Evolutionary conservation across 1,284 basidiomycete species (phyloP), one percentile per base, ranked within the genome.

Genomic region (Sporisorium reilianum): DNA sequence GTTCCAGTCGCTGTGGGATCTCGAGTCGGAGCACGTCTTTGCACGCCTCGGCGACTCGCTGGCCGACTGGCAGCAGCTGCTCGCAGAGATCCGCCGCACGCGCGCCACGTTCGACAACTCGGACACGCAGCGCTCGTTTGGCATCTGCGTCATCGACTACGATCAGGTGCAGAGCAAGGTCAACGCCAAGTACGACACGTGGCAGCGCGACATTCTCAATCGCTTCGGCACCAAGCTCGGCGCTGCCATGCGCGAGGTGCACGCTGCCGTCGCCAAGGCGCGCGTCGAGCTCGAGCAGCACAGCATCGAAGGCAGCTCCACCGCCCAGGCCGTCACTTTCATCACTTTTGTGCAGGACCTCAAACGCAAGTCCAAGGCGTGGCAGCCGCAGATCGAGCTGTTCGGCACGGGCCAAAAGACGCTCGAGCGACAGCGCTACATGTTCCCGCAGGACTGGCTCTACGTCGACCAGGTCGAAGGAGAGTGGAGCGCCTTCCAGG

Each of bases 331-430:
- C 83, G 97, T 99, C 76, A 92, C 93, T 0, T 97, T 99, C 86
- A 98, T 99, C 86, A 99, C 97, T 25, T 97, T 97, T 84, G 95
- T 99, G 0, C 96, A 99, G 86, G 95, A 98, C 87, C 90, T 99
- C 78, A 98, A 98, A 88, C 91, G 92, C 84, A 97, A 95, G 88
- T 93, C 94, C 63, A 93, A 94, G 86, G 89, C 90, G 89, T 99
- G 97, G 97, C 91, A 90, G n/a, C 93, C 95, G 18, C 93, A 96
- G 89, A 95, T 99, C 84, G 93, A 95, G 68, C 89, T 95, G 50
- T 98, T 96, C 81, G 92, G 91, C 38, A 90, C 90, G 67, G 95
- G 96, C 57, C 95, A 99, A 87, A 96, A 97, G 89, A 96, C 94
- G 2, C 89, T 99, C 63, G 95, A 98, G 86, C 90, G 95, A 56